phyloP scores from a whole-genome alignment of 2,329 filamentous ascomycete genomes.

The Amesomyces nigricolor region DNA sequence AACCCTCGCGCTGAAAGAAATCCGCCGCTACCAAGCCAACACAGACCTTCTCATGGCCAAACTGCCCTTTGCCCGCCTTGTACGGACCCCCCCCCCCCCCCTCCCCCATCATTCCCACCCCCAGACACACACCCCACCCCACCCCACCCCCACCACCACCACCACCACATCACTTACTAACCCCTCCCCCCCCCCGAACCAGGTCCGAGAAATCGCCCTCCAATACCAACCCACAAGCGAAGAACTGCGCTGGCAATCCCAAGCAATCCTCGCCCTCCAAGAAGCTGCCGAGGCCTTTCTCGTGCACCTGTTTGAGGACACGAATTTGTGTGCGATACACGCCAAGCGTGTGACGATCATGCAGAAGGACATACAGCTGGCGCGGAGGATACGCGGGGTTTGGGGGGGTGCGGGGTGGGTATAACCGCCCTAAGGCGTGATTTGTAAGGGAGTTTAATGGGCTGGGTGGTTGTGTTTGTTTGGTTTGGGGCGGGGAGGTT shows the following conservation, averaged over 20 bases:
- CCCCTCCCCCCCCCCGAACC: not conserved
- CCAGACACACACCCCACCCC: not conserved
- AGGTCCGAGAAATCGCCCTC: conserved; percentile 69
- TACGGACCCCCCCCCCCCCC: conserved; percentile 28
- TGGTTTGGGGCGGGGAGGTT: not conserved
- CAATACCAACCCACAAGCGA: conserved; percentile 55
- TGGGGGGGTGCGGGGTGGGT: conserved; percentile 64
- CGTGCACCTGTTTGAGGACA: conserved; percentile 93
- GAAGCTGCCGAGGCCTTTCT: conserved; percentile 96
- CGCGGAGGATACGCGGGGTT: conserved; percentile 69
- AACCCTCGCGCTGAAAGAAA: conserved; percentile 85
- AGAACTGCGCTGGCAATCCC: conserved; percentile 90
- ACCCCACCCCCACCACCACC: not conserved
- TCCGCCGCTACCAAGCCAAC: conserved; percentile 81
- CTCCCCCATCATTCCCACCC: not conserved
- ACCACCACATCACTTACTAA: not conserved
- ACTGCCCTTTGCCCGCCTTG: conserved; percentile 73
- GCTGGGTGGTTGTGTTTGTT: not conserved
- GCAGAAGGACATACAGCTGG: conserved; percentile 96
- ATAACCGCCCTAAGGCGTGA: conserved; percentile 1
- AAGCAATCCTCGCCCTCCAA: conserved; percentile 87
- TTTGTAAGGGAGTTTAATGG: not conserved
- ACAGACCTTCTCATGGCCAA: conserved; percentile 82
- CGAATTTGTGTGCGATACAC: conserved; percentile 93
- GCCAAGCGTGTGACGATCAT: conserved; percentile 95